Conservation (phyloP, 2,329 filamentous ascomycete genomes). For the Trichoderma asperellum region DNA sequence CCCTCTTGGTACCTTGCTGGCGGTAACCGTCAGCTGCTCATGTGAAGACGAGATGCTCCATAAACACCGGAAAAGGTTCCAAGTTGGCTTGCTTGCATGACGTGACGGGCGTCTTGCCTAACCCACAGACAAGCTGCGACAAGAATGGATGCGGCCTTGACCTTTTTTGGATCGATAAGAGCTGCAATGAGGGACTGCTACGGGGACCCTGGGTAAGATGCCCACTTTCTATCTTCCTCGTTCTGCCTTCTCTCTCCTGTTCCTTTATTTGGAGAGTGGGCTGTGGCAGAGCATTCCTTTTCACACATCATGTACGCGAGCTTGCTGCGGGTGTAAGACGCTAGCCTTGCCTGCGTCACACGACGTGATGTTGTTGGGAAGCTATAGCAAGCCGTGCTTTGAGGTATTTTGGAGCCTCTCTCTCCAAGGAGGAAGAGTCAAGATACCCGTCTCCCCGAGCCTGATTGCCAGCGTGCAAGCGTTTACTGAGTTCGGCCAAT, state of each 20-base stretch:
- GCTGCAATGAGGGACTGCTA: neutral
- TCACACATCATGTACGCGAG: slow-evolving; percentile 9
- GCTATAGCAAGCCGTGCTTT: neutral
- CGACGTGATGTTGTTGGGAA: slow-evolving; percentile 11
- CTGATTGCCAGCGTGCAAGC: neutral
- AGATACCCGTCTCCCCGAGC: neutral
- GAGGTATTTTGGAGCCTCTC: slow-evolving; percentile 10
- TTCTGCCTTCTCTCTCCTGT: neutral
- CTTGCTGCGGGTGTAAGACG: slow-evolving; percentile 21
- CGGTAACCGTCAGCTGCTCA: slow-evolving; percentile 15
- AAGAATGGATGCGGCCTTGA: slow-evolving; percentile 22
- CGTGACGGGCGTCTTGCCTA: slow-evolving; percentile 25
- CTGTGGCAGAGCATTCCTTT: slow-evolving; percentile 1
- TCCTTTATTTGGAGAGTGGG: neutral
- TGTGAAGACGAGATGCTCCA: neutral
- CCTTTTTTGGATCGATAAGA: slow-evolving; percentile 9
- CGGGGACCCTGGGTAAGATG: slow-evolving; percentile 13
- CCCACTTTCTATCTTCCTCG: slow-evolving; percentile 11
- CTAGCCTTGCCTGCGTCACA: slow-evolving; percentile 21
- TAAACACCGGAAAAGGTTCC: slow-evolving; percentile 19
- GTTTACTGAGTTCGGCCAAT: neutral
- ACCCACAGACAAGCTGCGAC: slow-evolving; percentile 10
- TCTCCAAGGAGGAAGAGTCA: neutral
- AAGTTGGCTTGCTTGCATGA: slow-evolving; percentile 26
- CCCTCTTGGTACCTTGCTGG: slow-evolving; percentile 19